Evolutionary conservation across 2,329 filamentous ascomycete species (phyloP), one percentile per base, ranked within the genome.

Genomic region (Incumbomyces delicatus): DNA sequence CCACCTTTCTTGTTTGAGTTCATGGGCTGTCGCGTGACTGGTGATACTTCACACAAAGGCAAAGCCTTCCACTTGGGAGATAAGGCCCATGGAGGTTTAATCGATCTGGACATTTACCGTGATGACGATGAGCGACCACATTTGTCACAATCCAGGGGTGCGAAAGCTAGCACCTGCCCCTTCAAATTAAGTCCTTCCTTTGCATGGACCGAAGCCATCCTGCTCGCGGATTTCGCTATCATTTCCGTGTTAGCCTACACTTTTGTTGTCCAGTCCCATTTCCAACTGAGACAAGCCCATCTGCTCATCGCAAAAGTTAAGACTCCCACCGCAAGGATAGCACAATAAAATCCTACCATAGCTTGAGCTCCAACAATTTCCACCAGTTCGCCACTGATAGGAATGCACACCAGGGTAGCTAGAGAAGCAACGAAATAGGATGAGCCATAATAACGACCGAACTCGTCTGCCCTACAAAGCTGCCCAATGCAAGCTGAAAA

Each of bases 381-480:
- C 2, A 75, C 58, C 56, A 74, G 59, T 43, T 69, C 60, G 2
- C 70, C 71, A 11, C 68, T 68, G 2, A 71, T 59, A 0, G 72
- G 72, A 0, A 72, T 66, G 0, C 69, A 66, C 3, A 74, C 52
- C 13, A 75, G 53, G 0, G 71, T 63, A 0, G 70, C 65, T 36
- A 74, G 71, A 4, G 66, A 65, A 6, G 67, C 68, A 8, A 74
- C 58, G 18, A 65, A 67, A 50, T 72, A 73, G 47, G 70, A 63
- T 0, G 72, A 73, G 1, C 72, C 70, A 58, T 63, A 70, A 29
- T 67, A 73, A 31, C 67, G 58, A 2, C 70, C 70, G 48, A 72
- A 73, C 14, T 73, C 66, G 48, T 72, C 66, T 0, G 69, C 63
- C 3, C 66, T 60, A 46, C 70, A 73, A 0, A 71, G 62, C 40